Evolutionary conservation across 495 filamentous ascomycete species (phyloP).

Genomic region (Talaromyces stipitatus): DNA sequence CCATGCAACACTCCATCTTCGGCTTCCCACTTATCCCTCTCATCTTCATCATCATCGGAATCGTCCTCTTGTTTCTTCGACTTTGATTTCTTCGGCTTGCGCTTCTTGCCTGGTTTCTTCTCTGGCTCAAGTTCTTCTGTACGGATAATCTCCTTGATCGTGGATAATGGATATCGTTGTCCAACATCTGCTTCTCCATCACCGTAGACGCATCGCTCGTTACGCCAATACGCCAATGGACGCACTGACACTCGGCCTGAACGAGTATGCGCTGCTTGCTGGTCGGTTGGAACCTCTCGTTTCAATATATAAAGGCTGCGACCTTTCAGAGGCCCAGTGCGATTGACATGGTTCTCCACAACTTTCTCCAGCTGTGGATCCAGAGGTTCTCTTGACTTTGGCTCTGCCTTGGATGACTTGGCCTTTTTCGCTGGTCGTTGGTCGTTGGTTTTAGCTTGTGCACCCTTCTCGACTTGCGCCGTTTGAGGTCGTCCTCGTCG

Average conservation of each 20-base stretch:
- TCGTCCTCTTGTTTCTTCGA: slow-evolving; percentile 22
- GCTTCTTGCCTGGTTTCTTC: slow-evolving; percentile 25
- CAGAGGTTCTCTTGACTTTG: slow-evolving; percentile 9
- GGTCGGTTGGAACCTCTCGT: slow-evolving; percentile 53
- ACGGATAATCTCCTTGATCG: slow-evolving; percentile 68
- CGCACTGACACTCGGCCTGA: slow-evolving; percentile 54
- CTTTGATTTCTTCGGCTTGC: slow-evolving; percentile 26
- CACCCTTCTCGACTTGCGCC: slow-evolving; percentile 9
- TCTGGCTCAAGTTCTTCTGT: slow-evolving; percentile 53
- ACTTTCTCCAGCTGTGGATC: slow-evolving; percentile 31
- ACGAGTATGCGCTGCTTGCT: slow-evolving; percentile 41
- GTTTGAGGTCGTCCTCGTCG: slow-evolving; percentile 30
- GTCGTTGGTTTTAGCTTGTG: slow-evolving; percentile 16
- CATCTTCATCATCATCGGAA: slow-evolving; percentile 42
- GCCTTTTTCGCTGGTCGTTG: slow-evolving; percentile 28
- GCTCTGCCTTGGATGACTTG: slow-evolving; percentile 17
- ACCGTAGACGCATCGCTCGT: slow-evolving; percentile 67
- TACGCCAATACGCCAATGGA: slow-evolving; percentile 82
- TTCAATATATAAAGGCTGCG: slow-evolving; percentile 66
- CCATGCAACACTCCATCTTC: slow-evolving; percentile 51
- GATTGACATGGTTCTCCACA: slow-evolving; percentile 35
- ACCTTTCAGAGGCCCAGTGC: slow-evolving; percentile 38
- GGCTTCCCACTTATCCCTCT: slow-evolving; percentile 53
- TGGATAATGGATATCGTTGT: slow-evolving; percentile 50
- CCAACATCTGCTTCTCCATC: slow-evolving; percentile 46